phyloP scores from a whole-genome alignment of 768 basidiomycete species.

The Hemileccinum rubropunctum region DNA sequence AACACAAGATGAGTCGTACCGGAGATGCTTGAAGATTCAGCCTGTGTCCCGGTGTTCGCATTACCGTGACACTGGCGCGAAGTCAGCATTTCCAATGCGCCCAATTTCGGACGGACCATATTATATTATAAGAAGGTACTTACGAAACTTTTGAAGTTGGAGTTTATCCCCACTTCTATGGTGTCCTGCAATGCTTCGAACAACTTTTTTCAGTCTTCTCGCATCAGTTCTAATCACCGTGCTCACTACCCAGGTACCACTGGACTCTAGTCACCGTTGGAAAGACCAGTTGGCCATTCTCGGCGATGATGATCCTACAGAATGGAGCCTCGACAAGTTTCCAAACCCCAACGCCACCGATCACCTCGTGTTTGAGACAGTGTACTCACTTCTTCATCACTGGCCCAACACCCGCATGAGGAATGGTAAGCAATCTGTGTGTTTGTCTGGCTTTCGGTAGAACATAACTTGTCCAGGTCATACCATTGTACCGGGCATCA shows the following conservation, averaged over 20 bases:
- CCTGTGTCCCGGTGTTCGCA: no score
- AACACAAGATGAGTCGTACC: no score
- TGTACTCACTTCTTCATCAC: conserved; percentile 34
- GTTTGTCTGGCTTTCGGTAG: neutral
- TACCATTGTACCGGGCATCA: conserved; percentile 2
- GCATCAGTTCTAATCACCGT: neutral
- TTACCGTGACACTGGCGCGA: no score
- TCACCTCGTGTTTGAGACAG: conserved; percentile 36
- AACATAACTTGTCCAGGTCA: neutral
- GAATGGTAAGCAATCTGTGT: conserved; percentile 21
- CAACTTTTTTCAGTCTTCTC: neutral
- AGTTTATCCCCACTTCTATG: no score
- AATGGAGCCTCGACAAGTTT: conserved; percentile 21
- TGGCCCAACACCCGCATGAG: conserved; percentile 38
- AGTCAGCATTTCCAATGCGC: no score
- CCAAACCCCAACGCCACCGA: conserved; percentile 26
- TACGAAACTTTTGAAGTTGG: no score
- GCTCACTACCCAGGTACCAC: neutral
- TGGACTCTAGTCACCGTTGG: neutral
- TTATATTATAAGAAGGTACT: no score
- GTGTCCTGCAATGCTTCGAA: neutral
- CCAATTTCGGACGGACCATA: no score
- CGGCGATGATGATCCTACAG: neutral
- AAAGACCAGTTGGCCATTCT: neutral
- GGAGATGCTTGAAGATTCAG: no score